A percentile compares a stretch with the other conserved stretches of the same genome.
Evolutionary conservation across 176 grass and related monocot species (phyloP).

Genomic region (Raddia distichophylla): DNA sequence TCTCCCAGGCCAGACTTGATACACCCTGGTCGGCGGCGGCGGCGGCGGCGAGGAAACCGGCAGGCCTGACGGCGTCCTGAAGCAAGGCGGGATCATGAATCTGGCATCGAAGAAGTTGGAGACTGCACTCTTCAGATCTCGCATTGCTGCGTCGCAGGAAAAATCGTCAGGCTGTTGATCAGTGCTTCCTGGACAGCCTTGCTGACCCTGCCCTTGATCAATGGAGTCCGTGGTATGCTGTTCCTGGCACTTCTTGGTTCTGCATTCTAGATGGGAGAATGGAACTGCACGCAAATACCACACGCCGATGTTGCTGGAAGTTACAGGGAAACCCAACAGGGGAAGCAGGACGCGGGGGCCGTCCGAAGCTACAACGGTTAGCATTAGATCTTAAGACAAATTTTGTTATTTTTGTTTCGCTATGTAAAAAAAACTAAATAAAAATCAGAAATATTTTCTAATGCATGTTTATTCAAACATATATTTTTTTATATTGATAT

Average conservation of each 20-base stretch:
- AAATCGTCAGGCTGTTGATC: neutral
- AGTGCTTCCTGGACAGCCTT: neutral
- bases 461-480: too few relatives aligned
- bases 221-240: neutral
- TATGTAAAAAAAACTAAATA: too few relatives aligned
- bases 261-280: neutral
- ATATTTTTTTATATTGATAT: too few relatives aligned
- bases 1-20: slow-evolving; percentile 66
- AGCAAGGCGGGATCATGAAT: slow-evolving; percentile 20
- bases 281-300: neutral
- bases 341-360: neutral
- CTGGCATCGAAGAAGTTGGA: neutral
- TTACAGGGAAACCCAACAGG: neutral
- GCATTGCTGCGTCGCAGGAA: neutral
- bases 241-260: neutral
- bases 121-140: neutral
- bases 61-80: neutral
- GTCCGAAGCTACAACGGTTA: too few relatives aligned
- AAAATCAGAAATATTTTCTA: too few relatives aligned
- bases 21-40: slow-evolving; percentile 28
- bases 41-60: neutral
- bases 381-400: too few relatives aligned
- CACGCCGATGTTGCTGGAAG: neutral
- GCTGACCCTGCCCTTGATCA: slow-evolving; percentile 1
- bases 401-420: too few relatives aligned